phyloP scores from a whole-genome alignment of 2,329 filamentous ascomycete species.

The Hypoxylon sp. region DNA sequence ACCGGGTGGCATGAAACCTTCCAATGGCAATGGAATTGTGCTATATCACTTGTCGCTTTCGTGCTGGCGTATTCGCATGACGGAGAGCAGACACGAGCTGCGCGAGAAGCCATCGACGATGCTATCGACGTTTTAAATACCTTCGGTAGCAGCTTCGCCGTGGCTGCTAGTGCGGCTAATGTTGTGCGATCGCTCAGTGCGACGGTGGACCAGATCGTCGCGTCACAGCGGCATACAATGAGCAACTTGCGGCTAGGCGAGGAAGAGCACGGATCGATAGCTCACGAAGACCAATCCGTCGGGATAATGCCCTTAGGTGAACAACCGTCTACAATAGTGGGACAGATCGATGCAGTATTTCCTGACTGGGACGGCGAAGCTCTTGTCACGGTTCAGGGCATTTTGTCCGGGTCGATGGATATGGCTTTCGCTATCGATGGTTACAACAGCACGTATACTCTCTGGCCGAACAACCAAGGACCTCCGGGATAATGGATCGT shows the following conservation, averaged over 20 bases:
- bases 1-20: constrained; percentile 56
- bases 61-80: constrained; percentile 26
- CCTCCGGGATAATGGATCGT: constrained; percentile 2
- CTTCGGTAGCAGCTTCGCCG: constrained; percentile 29
- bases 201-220: constrained; percentile 23
- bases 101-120: constrained; percentile 20
- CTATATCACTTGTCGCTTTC: constrained; percentile 35
- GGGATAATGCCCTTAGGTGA: constrained; percentile 7
- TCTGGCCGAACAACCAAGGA: constrained; percentile 24
- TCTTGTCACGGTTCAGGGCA: constrained; percentile 23
- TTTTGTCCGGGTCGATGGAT: constrained; percentile 31
- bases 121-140: constrained; percentile 20
- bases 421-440: constrained; percentile 32
- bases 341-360: neutral
- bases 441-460: constrained; percentile 23
- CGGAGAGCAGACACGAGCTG: constrained; percentile 4
- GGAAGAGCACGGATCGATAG: neutral
- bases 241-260: neutral
- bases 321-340: neutral
- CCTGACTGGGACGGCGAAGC: constrained; percentile 26
- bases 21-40: constrained; percentile 59
- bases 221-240: neutral
- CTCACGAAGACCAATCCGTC: constrained; percentile 1
- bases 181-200: constrained; percentile 23
- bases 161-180: constrained; percentile 28